These are phyloP conservation scores for Beauveria varroae DNA, from an alignment of 2,329 filamentous ascomycete genomes.

Conservation along the genomic window DNA sequence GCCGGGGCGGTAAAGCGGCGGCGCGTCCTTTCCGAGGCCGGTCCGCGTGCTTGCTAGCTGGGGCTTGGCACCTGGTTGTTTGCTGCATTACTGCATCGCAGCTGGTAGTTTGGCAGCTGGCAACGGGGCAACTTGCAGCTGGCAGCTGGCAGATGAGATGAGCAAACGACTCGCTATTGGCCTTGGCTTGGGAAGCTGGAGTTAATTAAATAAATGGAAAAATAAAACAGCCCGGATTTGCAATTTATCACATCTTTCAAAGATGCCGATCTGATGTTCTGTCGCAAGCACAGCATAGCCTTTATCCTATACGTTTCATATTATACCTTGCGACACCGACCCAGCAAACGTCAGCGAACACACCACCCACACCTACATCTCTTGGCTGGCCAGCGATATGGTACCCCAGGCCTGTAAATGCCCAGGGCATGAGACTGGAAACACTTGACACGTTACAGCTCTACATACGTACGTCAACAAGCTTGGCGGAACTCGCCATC, in stretches of 20 bases:
- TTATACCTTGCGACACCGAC: no score
- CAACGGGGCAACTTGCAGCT: background rate
- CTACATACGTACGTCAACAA: background rate
- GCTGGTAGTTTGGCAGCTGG: background rate
- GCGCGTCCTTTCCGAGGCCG: background rate
- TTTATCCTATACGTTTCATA: no score
- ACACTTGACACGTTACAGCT: background rate
- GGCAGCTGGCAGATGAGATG: background rate
- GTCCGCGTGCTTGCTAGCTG: background rate
- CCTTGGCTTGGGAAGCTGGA: no score
- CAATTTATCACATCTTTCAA: no score
- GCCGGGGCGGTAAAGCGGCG: conserved; percentile 7
- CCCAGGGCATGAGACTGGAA: background rate
- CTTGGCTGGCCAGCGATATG: background rate
- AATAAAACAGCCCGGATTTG: no score
- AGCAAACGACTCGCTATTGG: background rate
- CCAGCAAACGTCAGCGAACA: background rate
- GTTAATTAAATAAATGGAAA: no score
- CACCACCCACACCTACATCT: background rate
- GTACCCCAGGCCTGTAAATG: background rate
- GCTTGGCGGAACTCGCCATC: background rate
- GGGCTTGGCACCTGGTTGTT: background rate
- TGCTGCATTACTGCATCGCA: no score
- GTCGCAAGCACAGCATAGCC: no score
- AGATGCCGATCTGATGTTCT: no score